These are phyloP conservation scores for Golovinomyces cichoracearum DNA, from an alignment of 2,329 filamentous ascomycete genomes.

Conservation along the genomic window DNA sequence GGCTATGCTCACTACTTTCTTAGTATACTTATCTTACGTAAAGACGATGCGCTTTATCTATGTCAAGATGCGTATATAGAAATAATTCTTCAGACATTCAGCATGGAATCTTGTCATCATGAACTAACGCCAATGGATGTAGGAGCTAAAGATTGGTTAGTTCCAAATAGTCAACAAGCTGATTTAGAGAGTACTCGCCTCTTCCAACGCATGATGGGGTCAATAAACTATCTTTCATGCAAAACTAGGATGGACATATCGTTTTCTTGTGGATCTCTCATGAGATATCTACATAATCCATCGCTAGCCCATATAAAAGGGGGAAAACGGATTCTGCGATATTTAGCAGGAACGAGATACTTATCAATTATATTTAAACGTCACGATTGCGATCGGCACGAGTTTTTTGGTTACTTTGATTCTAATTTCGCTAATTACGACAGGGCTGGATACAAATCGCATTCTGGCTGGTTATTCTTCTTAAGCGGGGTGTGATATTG, in stretches of 20 bases:
- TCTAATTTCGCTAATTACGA: not conserved
- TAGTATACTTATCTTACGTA: not conserved
- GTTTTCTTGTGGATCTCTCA: not conserved
- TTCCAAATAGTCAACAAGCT: not conserved
- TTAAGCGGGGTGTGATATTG: not conserved
- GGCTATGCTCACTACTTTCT: not conserved
- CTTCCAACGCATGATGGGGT: slow-evolving; percentile 1
- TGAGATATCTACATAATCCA: slow-evolving; percentile 2
- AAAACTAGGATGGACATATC: not conserved
- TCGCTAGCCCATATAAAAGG: not conserved
- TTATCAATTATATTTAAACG: not conserved
- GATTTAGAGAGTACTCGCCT: not conserved
- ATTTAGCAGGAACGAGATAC: not conserved
- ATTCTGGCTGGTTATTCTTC: not conserved
- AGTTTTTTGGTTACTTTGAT: not conserved
- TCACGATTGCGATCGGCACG: not conserved
- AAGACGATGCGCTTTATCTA: not conserved
- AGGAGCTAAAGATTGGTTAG: not conserved
- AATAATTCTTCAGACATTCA: not conserved
- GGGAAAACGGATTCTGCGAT: not conserved
- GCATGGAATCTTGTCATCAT: not conserved
- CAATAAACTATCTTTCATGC: slow-evolving; percentile 1
- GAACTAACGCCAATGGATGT: not conserved
- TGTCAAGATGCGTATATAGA: slow-evolving; percentile 1
- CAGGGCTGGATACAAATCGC: not conserved